Conservation (phyloP, 2,329 filamentous ascomycete species). For the Passalora sequoiae region DNA sequence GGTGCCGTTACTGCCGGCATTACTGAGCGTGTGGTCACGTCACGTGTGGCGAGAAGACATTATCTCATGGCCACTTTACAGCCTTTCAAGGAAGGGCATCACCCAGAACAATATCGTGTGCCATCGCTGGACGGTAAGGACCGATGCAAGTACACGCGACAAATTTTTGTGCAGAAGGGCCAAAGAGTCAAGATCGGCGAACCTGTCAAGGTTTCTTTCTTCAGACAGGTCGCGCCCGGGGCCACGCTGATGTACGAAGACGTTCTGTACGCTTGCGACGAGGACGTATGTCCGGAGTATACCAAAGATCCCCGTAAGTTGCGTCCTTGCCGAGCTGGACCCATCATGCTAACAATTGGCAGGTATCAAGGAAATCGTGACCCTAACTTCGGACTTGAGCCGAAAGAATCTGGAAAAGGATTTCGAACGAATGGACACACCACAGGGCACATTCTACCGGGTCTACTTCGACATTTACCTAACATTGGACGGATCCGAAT, state of each 20-base stretch:
- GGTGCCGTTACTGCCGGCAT: constrained; percentile 97
- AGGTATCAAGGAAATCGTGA: constrained; percentile 99
- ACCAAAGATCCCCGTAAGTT: constrained; percentile 97
- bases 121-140: constrained; percentile 95
- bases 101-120: constrained; percentile 95
- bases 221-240: constrained; percentile 93
- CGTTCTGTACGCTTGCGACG: constrained; percentile 93
- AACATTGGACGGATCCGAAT: constrained; percentile 93
- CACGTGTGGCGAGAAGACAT: constrained; percentile 92
- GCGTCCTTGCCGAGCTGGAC: neutral
- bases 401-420: constrained; percentile 99
- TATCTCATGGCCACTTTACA: constrained; percentile 99
- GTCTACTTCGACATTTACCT: constrained; percentile 69
- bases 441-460: constrained; percentile 92
- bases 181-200: constrained; percentile 99
- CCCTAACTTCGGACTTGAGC: constrained; percentile 90
- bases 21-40: constrained; percentile 92
- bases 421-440: constrained; percentile 98
- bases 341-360: constrained; percentile 27
- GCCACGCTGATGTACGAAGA: constrained; percentile 99
- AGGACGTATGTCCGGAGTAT: constrained; percentile 96
- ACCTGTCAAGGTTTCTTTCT: constrained; percentile 97
- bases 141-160: constrained; percentile 94
- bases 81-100: constrained; percentile 97
- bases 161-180: constrained; percentile 98